Conservation (phyloP, 441 rosid species). For the Populus hybrid region DNA sequence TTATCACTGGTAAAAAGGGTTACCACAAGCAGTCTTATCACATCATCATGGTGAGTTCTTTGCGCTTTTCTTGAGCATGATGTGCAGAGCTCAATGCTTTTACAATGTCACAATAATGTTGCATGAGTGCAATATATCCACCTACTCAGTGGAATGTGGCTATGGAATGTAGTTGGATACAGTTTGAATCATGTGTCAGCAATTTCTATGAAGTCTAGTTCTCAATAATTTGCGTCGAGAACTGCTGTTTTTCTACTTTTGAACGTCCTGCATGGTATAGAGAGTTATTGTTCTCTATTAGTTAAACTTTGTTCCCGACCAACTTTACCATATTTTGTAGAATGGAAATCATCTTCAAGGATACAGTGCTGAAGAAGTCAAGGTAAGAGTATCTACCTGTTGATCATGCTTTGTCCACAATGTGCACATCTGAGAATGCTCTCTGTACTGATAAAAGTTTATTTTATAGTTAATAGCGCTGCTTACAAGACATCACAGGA, state of each 20-base stretch:
- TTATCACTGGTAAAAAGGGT: slow-evolving; percentile 52
- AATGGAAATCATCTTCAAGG: slow-evolving; percentile 56
- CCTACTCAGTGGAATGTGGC: background rate
- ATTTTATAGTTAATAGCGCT: slow-evolving; percentile 56
- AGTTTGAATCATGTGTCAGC: background rate
- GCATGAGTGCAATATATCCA: background rate
- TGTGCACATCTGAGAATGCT: background rate
- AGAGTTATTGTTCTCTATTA: slow-evolving; percentile 5
- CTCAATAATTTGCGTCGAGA: background rate
- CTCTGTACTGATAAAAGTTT: slow-evolving; percentile 17
- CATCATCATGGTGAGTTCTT: slow-evolving; percentile 47
- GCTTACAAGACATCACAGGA: slow-evolving; percentile 64
- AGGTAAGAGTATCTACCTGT: slow-evolving; percentile 38
- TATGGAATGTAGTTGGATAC: slow-evolving; percentile 1
- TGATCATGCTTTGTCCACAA: background rate
- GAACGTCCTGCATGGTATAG: background rate
- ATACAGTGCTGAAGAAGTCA: slow-evolving; percentile 54
- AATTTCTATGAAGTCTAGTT: background rate
- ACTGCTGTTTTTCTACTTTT: background rate
- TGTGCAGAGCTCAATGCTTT: background rate
- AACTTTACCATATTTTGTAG: slow-evolving; percentile 28
- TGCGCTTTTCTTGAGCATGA: background rate
- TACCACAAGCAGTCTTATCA: slow-evolving; percentile 66
- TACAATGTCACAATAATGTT: background rate
- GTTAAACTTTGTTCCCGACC: slow-evolving; percentile 7